Evolutionary conservation across 2,329 filamentous ascomycete species (phyloP), one percentile per base, ranked within the genome.

Genomic region (Sporothrix euskadiensis): DNA sequence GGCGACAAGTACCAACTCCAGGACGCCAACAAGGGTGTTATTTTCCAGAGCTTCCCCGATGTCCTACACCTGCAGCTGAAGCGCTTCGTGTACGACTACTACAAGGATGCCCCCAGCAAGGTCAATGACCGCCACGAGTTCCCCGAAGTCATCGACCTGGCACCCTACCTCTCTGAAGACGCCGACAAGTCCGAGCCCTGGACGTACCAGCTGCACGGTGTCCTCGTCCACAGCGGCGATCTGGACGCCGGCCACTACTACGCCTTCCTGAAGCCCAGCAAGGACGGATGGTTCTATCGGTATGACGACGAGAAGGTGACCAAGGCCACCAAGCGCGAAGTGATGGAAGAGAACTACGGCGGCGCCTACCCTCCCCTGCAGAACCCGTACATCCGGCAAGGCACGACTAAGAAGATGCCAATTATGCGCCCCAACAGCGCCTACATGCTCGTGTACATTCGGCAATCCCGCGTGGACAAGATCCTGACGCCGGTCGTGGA

Each of bases 161-260:
- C 92, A 0, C 94, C 94, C 0, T 99, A 96, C 80, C 88, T 99
- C 26, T 92, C 94, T 14, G 91, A 94, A 32, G 91, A 93, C 75
- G 93, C 94, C 35, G 94, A 98, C 80, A 92, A 86, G 80, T 96
- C 94, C 0, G 94, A 98, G 80, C 85, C 94, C 1, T 98, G 94
- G 89, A 87, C 90, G 59, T 99, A 99, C 82, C 92, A 97, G 81
- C 85, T 99, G 26, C 95, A 99, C 78, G 94, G 96, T 74, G 96
- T 99, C 30, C 86, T 99, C 61, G 96, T 99, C 7, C 96, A 99
- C 82, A 98, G 94, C 77, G 96, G 96, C 75, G 96, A 98, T 79
- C 87, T 98, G 73, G 98, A 99, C 81, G 95, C 97, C 12, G 96
- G 96, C 3, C 96, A 99, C 82, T 99, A 99, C 83, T 99, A 99